Conservation (phyloP, 139 green algal species). For the Chlamydomonas asymmetrica region DNA sequence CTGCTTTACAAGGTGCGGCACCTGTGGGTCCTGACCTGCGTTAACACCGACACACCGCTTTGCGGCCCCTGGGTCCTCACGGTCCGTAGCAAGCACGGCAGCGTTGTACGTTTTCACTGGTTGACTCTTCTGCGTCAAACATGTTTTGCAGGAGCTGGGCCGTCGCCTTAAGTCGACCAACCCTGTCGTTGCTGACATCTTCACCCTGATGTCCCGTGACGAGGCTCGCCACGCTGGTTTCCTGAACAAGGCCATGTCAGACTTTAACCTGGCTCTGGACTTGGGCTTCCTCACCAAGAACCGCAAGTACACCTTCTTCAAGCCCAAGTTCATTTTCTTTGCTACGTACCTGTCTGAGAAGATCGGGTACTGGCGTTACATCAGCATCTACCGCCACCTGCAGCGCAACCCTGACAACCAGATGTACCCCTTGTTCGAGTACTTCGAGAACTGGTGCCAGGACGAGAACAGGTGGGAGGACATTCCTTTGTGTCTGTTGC, state of each 20-base stretch:
- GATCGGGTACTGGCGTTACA: constrained; percentile 99
- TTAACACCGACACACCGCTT: background rate
- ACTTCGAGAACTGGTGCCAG: constrained; percentile 99
- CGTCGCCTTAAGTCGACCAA: constrained; percentile 94
- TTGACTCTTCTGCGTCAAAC: too few relatives aligned
- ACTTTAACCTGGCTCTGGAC: constrained; percentile 67
- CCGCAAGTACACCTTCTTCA: constrained; percentile 88
- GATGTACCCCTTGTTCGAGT: constrained; percentile 99
- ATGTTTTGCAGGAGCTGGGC: constrained; percentile 88
- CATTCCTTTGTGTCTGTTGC: background rate
- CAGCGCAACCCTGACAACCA: constrained; percentile 93
- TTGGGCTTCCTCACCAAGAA: constrained; percentile 99
- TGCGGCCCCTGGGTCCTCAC: too few relatives aligned
- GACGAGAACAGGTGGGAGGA: constrained; percentile 75
- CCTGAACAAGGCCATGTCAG: constrained; percentile 90
- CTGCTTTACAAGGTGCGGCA: constrained; percentile 92
- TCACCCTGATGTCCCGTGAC: constrained; percentile 98
- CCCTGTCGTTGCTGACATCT: constrained; percentile 86
- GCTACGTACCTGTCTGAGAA: constrained; percentile 97
- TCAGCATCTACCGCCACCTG: constrained; percentile 68
- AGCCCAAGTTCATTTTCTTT: constrained; percentile 98
- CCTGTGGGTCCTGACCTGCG: background rate
- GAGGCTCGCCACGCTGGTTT: constrained; percentile 98
- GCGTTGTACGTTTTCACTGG: too few relatives aligned
- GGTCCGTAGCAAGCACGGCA: too few relatives aligned